These are phyloP conservation scores for Opeltia flavorubescens DNA, from an alignment of 495 filamentous ascomycete genomes.

Conservation along the genomic window DNA sequence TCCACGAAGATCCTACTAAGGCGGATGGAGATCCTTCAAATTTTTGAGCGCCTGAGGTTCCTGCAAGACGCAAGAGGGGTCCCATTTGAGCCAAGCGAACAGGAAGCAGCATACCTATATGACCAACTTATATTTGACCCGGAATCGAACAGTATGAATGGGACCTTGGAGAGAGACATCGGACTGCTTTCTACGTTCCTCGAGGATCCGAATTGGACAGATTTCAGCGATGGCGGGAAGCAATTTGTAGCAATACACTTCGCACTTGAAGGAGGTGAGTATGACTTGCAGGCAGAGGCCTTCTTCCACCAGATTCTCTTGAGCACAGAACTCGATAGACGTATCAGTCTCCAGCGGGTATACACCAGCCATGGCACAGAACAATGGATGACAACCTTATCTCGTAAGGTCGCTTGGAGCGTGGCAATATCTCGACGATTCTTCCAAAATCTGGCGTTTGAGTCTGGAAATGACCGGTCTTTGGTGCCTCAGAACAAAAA, in stretches of 20 bases:
- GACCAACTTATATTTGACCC: conserved; percentile 29
- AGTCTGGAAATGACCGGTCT: neutral
- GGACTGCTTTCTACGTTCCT: conserved; percentile 51
- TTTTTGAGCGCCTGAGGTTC: conserved; percentile 3
- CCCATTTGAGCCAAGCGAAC: neutral
- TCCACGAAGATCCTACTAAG: conserved; percentile 13
- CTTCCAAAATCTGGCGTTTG: conserved; percentile 44
- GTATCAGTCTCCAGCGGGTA: conserved; percentile 31
- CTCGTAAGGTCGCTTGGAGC: conserved; percentile 43
- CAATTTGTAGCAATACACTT: conserved; percentile 36
- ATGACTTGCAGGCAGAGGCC: conserved; percentile 32
- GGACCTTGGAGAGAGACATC: conserved; percentile 49
- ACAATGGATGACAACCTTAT: conserved; percentile 11
- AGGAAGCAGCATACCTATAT: conserved; percentile 19
- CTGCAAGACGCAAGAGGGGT: neutral
- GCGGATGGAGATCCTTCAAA: conserved; percentile 9
- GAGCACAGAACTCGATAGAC: conserved; percentile 50
- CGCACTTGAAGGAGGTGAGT: conserved; percentile 13
- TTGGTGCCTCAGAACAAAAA: conserved; percentile 45
- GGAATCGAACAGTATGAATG: conserved; percentile 26
- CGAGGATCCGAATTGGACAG: conserved; percentile 48
- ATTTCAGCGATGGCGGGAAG: conserved; percentile 47
- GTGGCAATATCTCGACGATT: neutral
- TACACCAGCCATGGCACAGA: neutral
- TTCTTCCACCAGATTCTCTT: conserved; percentile 65